A percentile compares a stretch with the other conserved stretches of the same genome.
phyloP scores from a whole-genome alignment of 73 alveolate genomes.

The Tetrahymena thermophila region DNA sequence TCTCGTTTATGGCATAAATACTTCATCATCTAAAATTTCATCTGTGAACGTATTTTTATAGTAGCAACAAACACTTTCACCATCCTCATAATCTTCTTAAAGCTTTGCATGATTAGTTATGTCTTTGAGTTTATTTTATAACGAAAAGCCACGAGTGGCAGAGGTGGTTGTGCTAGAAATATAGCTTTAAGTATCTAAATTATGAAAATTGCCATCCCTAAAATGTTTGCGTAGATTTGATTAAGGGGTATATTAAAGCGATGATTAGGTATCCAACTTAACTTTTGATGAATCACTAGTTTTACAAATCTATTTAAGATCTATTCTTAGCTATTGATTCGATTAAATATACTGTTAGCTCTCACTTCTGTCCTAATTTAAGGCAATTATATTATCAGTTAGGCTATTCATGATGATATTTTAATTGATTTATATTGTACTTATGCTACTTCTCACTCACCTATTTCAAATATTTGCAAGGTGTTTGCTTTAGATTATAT shows the following conservation, averaged over 20 bases:
- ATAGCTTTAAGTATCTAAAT: not conserved
- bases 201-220: not conserved
- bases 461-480: not conserved
- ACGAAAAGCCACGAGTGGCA: not conserved
- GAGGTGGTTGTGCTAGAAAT: not conserved
- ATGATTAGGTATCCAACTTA: not conserved
- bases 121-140: not conserved
- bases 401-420: not conserved
- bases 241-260: not conserved
- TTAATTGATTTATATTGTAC: not conserved
- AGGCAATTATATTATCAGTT: not conserved
- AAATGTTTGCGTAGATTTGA: not conserved
- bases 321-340: not conserved
- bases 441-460: not conserved
- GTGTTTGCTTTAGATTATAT: not conserved
- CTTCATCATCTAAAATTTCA: not conserved
- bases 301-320: not conserved
- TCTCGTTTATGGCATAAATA: not conserved
- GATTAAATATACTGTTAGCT: too few species aligned
- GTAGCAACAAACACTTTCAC: not conserved
- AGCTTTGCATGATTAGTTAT: not conserved
- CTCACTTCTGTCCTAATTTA: not conserved
- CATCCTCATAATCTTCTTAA: not conserved
- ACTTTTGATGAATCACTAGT: not conserved
- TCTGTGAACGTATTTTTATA: not conserved